Evolutionary conservation across 2,329 filamentous ascomycete species (phyloP).

Genomic region (Aspergillus fumigatiaffinis): DNA sequence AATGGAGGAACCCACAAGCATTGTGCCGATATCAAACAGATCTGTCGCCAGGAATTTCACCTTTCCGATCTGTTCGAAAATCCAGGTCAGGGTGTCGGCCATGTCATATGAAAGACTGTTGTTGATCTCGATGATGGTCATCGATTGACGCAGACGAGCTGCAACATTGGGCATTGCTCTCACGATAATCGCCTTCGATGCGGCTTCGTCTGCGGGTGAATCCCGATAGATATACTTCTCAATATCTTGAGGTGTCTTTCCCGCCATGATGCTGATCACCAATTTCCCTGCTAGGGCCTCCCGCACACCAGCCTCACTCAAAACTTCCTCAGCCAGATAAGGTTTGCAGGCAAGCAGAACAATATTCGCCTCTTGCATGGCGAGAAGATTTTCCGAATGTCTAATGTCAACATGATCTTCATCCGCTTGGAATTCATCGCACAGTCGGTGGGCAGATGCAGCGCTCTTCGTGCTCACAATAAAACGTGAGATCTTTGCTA

Average conservation of each 20-base stretch:
- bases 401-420: constrained; percentile 26
- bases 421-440: constrained; percentile 24
- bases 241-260: constrained; percentile 38
- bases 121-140: constrained; percentile 49
- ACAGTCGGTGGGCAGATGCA: constrained; percentile 31
- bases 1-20: constrained; percentile 58
- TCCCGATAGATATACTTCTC: constrained; percentile 25
- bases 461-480: constrained; percentile 40
- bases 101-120: constrained; percentile 41
- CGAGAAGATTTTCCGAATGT: constrained; percentile 33
- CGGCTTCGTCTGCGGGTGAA: not conserved
- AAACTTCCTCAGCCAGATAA: constrained; percentile 37
- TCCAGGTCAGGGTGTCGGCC: constrained; percentile 29
- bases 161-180: constrained; percentile 47
- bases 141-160: constrained; percentile 41
- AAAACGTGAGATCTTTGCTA: constrained; percentile 21
- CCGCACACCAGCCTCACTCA: constrained; percentile 33
- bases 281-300: constrained; percentile 44
- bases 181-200: constrained; percentile 24
- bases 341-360: constrained; percentile 48
- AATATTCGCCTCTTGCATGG: constrained; percentile 35
- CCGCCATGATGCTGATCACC: constrained; percentile 49
- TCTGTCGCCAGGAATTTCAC: constrained; percentile 49
- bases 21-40: constrained; percentile 54
- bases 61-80: constrained; percentile 51